Evolutionary conservation across 208 protist genomes (phyloP).

Genomic region (Acanthamoeba castellanii): DNA sequence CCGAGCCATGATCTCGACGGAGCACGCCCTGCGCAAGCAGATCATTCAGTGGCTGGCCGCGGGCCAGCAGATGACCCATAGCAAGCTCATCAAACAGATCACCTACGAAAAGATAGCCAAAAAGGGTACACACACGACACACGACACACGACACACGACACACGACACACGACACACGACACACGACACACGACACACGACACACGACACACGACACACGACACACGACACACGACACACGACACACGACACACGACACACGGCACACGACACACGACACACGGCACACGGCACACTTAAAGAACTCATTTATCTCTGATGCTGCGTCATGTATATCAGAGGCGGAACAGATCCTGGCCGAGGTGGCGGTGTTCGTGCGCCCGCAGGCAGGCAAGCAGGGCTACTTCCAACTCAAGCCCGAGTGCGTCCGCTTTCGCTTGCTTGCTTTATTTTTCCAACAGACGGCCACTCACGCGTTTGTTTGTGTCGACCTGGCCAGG

Average conservation of each 20-base stretch:
- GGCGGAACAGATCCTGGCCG: constrained; percentile 19
- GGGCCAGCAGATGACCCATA: constrained; percentile 28
- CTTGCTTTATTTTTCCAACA: neutral
- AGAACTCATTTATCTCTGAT: neutral
- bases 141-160: neutral
- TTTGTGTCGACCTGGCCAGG: constrained; percentile 1
- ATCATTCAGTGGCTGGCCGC: constrained; percentile 67
- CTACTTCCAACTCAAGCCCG: constrained; percentile 47
- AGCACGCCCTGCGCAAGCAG: constrained; percentile 45
- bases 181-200: neutral
- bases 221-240: no score
- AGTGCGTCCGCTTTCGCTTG: neutral
- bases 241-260: no score
- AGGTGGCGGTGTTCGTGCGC: constrained; percentile 22
- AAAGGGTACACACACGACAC: neutral
- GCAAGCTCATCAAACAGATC: constrained; percentile 61
- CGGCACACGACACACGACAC: no score
- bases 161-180: neutral
- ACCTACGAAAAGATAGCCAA: constrained; percentile 19
- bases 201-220: neutral
- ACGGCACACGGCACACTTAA: no score
- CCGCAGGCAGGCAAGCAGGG: constrained; percentile 68
- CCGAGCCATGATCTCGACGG: neutral
- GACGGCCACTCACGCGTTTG: neutral
- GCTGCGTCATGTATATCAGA: neutral